Evolutionary conservation across 192 early-diverging fungal species (phyloP).

Genomic region (Linnemannia zychae): DNA sequence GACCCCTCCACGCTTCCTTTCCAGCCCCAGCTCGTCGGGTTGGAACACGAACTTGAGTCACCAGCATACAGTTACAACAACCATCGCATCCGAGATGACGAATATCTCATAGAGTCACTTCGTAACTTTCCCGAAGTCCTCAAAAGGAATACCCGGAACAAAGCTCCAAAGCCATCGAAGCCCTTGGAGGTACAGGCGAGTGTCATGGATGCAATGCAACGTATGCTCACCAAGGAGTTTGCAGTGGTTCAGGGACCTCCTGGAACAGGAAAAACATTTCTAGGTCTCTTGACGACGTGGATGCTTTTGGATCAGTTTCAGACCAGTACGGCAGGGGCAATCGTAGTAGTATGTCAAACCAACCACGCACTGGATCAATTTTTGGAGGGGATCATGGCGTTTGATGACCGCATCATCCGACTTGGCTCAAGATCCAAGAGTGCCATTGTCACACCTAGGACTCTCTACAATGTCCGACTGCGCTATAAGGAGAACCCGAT

Average conservation of each 20-base stretch:
- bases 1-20: constrained; percentile 57
- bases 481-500: constrained; percentile 26
- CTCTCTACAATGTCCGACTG: constrained; percentile 58
- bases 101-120: constrained; percentile 11
- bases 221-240: constrained; percentile 59
- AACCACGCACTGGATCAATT: constrained; percentile 68
- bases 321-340: constrained; percentile 38
- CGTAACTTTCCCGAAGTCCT: constrained; percentile 21
- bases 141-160: neutral
- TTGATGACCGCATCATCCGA: constrained; percentile 61
- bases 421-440: constrained; percentile 66
- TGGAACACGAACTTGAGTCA: constrained; percentile 44
- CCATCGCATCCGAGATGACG: constrained; percentile 10
- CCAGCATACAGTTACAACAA: constrained; percentile 53
- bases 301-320: constrained; percentile 59
- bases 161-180: neutral
- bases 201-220: constrained; percentile 61
- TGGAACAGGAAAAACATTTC: constrained; percentile 72
- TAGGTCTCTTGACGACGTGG: constrained; percentile 62
- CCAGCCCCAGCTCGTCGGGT: constrained; percentile 54
- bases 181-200: constrained; percentile 26
- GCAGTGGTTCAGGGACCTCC: constrained; percentile 71
- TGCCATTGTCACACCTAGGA: constrained; percentile 33
- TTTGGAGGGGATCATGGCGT: constrained; percentile 58
- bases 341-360: constrained; percentile 69